Evolutionary conservation across 805 yeast species (phyloP).

Genomic region (Saitoella complicata): DNA sequence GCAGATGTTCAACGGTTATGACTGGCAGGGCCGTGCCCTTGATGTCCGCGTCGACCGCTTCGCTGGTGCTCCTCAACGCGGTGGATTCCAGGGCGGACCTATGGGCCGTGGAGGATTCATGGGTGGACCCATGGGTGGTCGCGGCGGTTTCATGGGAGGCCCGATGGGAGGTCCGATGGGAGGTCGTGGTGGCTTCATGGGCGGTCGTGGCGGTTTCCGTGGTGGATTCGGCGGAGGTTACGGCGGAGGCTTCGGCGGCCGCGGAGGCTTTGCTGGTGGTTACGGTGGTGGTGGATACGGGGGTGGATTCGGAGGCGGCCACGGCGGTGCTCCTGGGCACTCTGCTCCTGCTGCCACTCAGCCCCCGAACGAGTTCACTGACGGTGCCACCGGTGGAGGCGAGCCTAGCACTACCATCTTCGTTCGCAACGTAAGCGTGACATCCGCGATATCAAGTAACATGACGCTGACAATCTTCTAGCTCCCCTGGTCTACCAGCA

Average conservation of each 20-base stretch:
- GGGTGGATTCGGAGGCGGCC: constrained; percentile 1
- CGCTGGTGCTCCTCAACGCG: background rate
- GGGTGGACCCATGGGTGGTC: too few species aligned
- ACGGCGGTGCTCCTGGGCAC: constrained; percentile 1
- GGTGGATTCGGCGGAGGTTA: constrained; percentile 3
- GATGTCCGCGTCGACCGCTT: constrained; percentile 65
- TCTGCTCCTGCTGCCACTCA: background rate
- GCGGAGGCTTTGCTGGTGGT: constrained; percentile 3
- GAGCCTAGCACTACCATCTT: constrained; percentile 44
- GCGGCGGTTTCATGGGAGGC: too few species aligned
- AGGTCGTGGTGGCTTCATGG: constrained; percentile 10
- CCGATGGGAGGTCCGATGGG: too few species aligned
- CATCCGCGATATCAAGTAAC: background rate
- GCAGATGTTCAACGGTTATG: constrained; percentile 49
- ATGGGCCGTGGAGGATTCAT: too few species aligned
- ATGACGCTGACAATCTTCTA: background rate
- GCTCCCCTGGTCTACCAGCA: constrained; percentile 78
- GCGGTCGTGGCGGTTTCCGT: constrained; percentile 5
- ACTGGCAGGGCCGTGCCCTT: constrained; percentile 56
- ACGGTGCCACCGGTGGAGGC: constrained; percentile 47
- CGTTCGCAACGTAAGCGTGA: constrained; percentile 35
- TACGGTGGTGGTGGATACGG: constrained; percentile 4
- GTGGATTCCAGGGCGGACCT: too few species aligned
- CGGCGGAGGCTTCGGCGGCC: constrained; percentile 1
- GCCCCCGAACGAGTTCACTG: constrained; percentile 37